phyloP scores from a whole-genome alignment of 345 rosid species.

The Gossypium raimondii region DNA sequence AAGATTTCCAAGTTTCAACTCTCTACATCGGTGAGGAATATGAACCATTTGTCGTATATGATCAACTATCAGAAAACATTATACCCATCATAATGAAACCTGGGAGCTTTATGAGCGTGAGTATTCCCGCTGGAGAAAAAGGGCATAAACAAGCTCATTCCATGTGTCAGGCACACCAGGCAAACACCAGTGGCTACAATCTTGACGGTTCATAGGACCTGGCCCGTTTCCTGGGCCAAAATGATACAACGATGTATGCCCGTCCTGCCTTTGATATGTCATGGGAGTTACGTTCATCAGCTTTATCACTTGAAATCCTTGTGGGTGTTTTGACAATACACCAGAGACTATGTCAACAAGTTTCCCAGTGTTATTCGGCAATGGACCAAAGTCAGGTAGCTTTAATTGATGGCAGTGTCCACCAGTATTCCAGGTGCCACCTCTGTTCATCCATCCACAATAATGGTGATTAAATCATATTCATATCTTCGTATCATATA shows the following conservation, averaged over 20 bases:
- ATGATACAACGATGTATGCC: conserved; percentile 55
- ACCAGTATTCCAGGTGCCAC: conserved; percentile 51
- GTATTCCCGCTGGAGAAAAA: conserved; percentile 36
- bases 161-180: conserved; percentile 75
- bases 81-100: conserved; percentile 8
- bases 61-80: neutral
- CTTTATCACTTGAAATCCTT: conserved; percentile 19
- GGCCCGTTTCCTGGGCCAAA: conserved; percentile 37
- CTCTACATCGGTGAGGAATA: neutral
- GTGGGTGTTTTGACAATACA: conserved; percentile 27
- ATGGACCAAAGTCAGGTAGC: conserved; percentile 42
- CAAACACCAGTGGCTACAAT: conserved; percentile 81
- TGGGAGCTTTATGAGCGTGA: conserved; percentile 11
- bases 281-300: conserved; percentile 49
- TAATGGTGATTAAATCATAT: neutral
- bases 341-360: conserved; percentile 28
- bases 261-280: conserved; percentile 51
- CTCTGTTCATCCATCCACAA: conserved; percentile 31
- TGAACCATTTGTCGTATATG: neutral
- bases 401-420: conserved; percentile 21
- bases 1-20: neutral
- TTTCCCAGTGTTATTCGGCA: conserved; percentile 24
- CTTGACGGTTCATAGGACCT: conserved; percentile 48
- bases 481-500: neutral
- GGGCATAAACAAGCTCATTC: conserved; percentile 61